phyloP scores from a whole-genome alignment of 176 grass and related monocot species.

The Bolboschoenus planiculmis region DNA sequence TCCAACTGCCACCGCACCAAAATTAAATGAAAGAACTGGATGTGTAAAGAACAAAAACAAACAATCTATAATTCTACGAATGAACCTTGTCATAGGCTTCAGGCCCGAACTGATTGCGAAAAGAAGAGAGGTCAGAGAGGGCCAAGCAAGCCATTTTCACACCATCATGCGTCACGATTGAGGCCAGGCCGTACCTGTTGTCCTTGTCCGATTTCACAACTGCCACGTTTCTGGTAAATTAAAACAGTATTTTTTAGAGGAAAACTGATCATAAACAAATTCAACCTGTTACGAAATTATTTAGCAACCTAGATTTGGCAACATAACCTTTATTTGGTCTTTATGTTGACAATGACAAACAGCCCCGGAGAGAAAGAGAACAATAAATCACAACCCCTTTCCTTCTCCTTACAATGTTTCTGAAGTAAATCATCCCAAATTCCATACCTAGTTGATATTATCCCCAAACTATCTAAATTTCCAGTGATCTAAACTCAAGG shows the following conservation, averaged over 20 bases:
- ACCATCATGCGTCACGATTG: slow-evolving; percentile 78
- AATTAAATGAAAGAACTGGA: neutral
- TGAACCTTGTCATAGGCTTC: slow-evolving; percentile 69
- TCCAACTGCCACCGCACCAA: slow-evolving; percentile 49
- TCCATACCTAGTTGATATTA: neutral
- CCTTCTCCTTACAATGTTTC: neutral
- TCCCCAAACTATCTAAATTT: neutral
- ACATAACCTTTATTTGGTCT: neutral
- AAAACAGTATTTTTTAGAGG: neutral
- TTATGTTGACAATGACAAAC: neutral
- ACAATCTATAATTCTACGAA: neutral
- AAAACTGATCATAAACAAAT: neutral
- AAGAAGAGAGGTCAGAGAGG: slow-evolving; percentile 50
- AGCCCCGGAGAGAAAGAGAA: neutral
- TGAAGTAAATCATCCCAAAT: neutral
- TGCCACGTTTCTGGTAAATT: slow-evolving; percentile 43
- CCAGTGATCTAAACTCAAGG: neutral
- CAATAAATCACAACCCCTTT: neutral
- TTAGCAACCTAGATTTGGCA: neutral
- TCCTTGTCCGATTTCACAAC: slow-evolving; percentile 86
- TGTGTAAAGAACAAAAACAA: neutral
- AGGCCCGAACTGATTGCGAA: slow-evolving; percentile 53
- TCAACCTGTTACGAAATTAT: neutral
- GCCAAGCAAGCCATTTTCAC: slow-evolving; percentile 68
- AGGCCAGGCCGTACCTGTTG: slow-evolving; percentile 61